These are phyloP conservation scores for Castanopsis chinensis DNA, from an alignment of 306 rosid species.

Conservation along the genomic window DNA sequence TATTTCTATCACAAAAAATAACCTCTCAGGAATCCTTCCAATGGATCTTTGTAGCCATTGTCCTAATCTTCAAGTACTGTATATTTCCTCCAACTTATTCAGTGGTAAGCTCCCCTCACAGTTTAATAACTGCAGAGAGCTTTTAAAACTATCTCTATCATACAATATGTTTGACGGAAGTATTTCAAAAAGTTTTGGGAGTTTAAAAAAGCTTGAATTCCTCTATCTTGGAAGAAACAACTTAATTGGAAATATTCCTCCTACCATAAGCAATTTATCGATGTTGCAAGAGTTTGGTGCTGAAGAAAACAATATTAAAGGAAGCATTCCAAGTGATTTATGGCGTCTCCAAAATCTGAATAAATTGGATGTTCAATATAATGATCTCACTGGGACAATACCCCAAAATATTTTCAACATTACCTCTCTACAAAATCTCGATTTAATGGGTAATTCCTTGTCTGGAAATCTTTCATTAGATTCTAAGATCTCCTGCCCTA, in stretches of 20 bases:
- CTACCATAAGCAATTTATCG: background rate
- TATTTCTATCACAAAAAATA: background rate
- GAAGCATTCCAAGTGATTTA: background rate
- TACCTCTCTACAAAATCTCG: background rate
- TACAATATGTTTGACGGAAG: background rate
- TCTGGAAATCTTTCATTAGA: background rate
- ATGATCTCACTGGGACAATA: background rate
- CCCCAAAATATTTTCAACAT: background rate
- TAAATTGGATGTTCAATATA: rapidly evolving
- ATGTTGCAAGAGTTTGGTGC: background rate
- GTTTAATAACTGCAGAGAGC: background rate
- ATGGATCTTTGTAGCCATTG: background rate
- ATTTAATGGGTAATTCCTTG: rapidly evolving
- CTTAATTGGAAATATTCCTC: background rate
- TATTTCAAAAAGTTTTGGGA: background rate
- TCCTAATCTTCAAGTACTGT: background rate
- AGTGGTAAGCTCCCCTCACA: background rate
- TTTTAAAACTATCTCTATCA: background rate
- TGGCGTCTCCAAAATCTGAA: background rate
- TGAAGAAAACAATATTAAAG: background rate
- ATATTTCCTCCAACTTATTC: background rate
- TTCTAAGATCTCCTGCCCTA: background rate
- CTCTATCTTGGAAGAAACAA: background rate
- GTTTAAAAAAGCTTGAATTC: background rate
- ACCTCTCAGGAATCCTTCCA: background rate